Evolutionary conservation across 352 stramenopile genomes (phyloP), one percentile per base, ranked within the genome.

Genomic region (Thraustochytrium striatum): DNA sequence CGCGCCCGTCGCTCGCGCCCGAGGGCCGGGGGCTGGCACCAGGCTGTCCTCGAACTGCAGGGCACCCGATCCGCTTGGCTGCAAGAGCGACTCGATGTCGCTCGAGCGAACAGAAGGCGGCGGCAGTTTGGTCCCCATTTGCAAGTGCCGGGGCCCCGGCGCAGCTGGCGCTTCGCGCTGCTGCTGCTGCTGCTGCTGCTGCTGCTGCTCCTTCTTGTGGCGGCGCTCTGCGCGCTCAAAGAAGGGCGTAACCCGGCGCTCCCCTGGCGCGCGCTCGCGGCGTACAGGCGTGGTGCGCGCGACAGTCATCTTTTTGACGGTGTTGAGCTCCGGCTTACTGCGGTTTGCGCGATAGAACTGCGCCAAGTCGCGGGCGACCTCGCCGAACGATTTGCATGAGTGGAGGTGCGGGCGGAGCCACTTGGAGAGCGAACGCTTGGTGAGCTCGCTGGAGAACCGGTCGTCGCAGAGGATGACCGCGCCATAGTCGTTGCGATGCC

Each of bases 391-490:
- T 35, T 41, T 1, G 8, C 19, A 33, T 3, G 65, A 36, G 28
- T 44, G 32, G 2, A 81, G 32, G 2, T 91, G 92, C 3, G 89
- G 88, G 43, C 94, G 89, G 11, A 99, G 84, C 95, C 95, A 99
- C 81, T 97, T 98, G 57, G 92, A 98, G 5, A 98, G 73, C 30
- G 91, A 94, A 25, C 95, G 87, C 59, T 92, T 87, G 72, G 97
- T 95, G 61, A 92, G 88, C 50, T 89, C 84, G 28, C 94, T 86
- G 0, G 86, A 88, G 89, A 98, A 99, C 1, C 96, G 91, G 82
- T 97, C 93, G 83, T 99, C 97, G 33, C 96, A 87, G 32, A 99
- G 84, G 50, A 99, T 89, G 38, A 99, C 97, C 28, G 93, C 91
- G 38, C 97, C 97, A 79, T 95, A 99, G 81, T 99, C 97, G 69